Evolutionary conservation across 495 filamentous ascomycete species (phyloP).

Genomic region (Thozetella sp.): DNA sequence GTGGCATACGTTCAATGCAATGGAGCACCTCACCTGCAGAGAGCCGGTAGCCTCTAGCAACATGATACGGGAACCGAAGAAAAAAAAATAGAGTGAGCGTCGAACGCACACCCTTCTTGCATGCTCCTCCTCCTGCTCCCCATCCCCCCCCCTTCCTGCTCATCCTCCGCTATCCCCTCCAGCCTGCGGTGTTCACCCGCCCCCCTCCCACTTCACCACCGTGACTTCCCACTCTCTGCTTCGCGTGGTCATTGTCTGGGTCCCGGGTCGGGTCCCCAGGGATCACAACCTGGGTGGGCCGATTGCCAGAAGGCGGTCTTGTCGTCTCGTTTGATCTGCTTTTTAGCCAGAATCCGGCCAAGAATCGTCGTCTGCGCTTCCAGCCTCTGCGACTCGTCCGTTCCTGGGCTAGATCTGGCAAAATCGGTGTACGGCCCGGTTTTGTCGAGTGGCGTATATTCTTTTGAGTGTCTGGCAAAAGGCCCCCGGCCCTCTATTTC

Average conservation of each 20-base stretch:
- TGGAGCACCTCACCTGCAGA: background rate
- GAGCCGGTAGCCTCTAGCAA: background rate
- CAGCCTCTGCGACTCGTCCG: slow-evolving; percentile 11
- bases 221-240: no score
- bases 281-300: no score
- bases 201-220: no score
- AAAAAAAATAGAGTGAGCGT: no score
- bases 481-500: background rate
- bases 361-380: slow-evolving; percentile 11
- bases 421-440: slow-evolving; percentile 48
- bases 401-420: slow-evolving; percentile 33
- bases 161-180: no score
- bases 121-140: no score
- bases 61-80: background rate
- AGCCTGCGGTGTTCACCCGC: no score
- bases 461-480: slow-evolving; percentile 9
- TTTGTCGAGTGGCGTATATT: slow-evolving; percentile 11
- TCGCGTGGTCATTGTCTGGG: no score
- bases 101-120: no score
- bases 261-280: no score
- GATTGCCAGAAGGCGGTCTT: no score
- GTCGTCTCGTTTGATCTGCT: slow-evolving; percentile 41
- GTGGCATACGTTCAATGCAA: background rate
- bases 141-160: no score
- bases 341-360: slow-evolving; percentile 45